Evolutionary conservation across 2,329 filamentous ascomycete genomes (phyloP).

Genomic region (Penicillium sp.): DNA sequence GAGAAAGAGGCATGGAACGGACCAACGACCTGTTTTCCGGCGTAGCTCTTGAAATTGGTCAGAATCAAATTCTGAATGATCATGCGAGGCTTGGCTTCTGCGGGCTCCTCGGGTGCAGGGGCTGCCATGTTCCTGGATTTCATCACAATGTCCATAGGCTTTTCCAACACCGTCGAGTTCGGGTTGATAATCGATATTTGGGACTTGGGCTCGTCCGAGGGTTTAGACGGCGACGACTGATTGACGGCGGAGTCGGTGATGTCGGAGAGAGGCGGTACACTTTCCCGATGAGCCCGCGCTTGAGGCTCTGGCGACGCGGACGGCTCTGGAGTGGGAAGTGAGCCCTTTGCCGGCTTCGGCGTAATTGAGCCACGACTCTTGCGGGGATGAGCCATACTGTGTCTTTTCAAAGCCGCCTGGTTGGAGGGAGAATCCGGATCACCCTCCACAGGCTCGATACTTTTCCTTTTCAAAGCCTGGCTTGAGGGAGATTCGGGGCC

Average conservation of each 20-base stretch:
- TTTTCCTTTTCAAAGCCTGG: slow-evolving; percentile 39
- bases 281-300: slow-evolving; percentile 39
- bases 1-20: slow-evolving; percentile 97
- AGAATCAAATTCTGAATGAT: slow-evolving; percentile 90
- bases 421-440: slow-evolving; percentile 56
- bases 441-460: slow-evolving; percentile 38
- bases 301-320: slow-evolving; percentile 54
- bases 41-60: slow-evolving; percentile 99
- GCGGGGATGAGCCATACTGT: slow-evolving; percentile 52
- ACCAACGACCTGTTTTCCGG: slow-evolving; percentile 88
- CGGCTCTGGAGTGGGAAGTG: slow-evolving; percentile 49
- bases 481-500: slow-evolving; percentile 56
- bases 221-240: slow-evolving; percentile 50
- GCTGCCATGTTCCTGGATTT: slow-evolving; percentile 73
- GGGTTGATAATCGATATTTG: slow-evolving; percentile 65
- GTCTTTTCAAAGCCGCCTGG: slow-evolving; percentile 65
- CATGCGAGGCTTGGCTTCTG: slow-evolving; percentile 75
- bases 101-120: slow-evolving; percentile 66
- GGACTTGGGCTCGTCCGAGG: slow-evolving; percentile 45
- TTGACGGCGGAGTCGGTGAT: slow-evolving; percentile 69
- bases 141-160: slow-evolving; percentile 88
- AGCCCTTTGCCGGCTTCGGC: slow-evolving; percentile 40
- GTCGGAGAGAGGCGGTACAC: slow-evolving; percentile 64
- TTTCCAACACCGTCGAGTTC: slow-evolving; percentile 75
- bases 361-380: slow-evolving; percentile 44